These are phyloP conservation scores for Pugionium cornutum DNA, from an alignment of 345 rosid genomes.

Conservation along the genomic window DNA sequence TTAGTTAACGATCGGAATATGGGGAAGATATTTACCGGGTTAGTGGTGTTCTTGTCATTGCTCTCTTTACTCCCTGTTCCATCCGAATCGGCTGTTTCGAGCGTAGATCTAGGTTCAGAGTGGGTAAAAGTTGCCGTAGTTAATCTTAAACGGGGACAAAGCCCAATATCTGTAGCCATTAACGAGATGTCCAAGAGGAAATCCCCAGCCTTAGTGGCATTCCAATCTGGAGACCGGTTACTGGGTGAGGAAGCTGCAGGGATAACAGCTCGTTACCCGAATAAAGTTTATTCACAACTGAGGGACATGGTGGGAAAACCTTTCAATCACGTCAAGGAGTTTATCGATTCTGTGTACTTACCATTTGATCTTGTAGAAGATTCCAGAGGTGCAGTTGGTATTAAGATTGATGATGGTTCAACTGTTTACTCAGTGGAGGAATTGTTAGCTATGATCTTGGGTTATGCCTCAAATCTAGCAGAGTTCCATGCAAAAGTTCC, in stretches of 20 bases:
- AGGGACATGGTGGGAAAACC: slow-evolving; percentile 89
- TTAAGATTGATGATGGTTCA: slow-evolving; percentile 55
- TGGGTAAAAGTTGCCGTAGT: slow-evolving; percentile 92
- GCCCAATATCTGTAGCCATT: slow-evolving; percentile 86
- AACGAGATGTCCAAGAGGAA: slow-evolving; percentile 99
- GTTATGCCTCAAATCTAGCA: slow-evolving; percentile 67
- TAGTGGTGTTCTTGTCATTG: slow-evolving; percentile 43
- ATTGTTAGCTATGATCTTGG: slow-evolving; percentile 81
- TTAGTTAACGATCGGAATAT: slow-evolving; percentile 35
- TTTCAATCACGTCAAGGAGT: slow-evolving; percentile 56
- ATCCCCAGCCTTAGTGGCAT: slow-evolving; percentile 84
- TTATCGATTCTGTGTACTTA: slow-evolving; percentile 64
- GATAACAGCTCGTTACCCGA: slow-evolving; percentile 79
- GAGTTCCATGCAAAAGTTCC: slow-evolving; percentile 73
- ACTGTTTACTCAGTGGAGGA: slow-evolving; percentile 73
- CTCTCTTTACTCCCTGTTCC: slow-evolving; percentile 39
- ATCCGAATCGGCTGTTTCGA: slow-evolving; percentile 77
- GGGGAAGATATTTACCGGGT: slow-evolving; percentile 41
- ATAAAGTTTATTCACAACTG: slow-evolving; percentile 73
- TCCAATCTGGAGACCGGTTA: slow-evolving; percentile 71
- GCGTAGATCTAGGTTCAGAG: slow-evolving; percentile 97
- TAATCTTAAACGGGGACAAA: slow-evolving; percentile 81
- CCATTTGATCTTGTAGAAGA: slow-evolving; percentile 73
- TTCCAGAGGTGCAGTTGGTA: slow-evolving; percentile 69
- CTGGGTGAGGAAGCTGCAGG: slow-evolving; percentile 97